Evolutionary conservation across 176 grass and related monocot genomes (phyloP), one percentile per base, ranked within the genome.

Genomic region (Echinochloa phyllopogon): DNA sequence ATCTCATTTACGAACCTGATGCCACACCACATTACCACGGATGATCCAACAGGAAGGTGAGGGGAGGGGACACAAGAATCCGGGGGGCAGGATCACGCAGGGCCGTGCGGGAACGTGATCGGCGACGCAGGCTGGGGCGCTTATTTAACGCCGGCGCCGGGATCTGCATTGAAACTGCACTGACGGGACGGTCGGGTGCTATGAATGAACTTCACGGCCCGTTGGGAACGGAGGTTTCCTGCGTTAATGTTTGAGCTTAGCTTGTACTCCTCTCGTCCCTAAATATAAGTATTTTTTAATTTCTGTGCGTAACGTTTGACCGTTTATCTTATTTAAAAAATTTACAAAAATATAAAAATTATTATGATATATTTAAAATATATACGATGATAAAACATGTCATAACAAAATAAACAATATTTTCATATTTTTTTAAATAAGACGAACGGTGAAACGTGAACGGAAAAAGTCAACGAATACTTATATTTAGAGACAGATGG

Each of bases 61-160:
- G 12, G 15, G 3, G 20, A 9, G 58, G 68, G 37, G 49, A 67
- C 76, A 85, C 48, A 15, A 25, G 82, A 23, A 89, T 85, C 76
- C 16, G 16, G 8, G 29, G 29, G 55, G 16, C 40, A 68, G 51
- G 87, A 89, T 89, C 56, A 33, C 10, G 25, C 4, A 66, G 37
- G 12, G 24, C 39, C 20, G 47, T 65, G 65, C 67, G 29, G 29
- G 29, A 33, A 33, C 59, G 40, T 16, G 20, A 48, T 79, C 29
- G 36, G 12, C 74, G 20, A 40, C 16, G 67, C 66, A 66, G 74
- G 74, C 48, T 60, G 44, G 17, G 8, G 21, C 8, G 52, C 20
- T 76, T 58, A 15, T 76, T 58, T 59, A 58, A 75, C 51, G 51
- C 74, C 29, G n/a, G 18, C 41, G 29, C 37, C 5, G 55, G 41